Base-by-base conservation (phyloP, 176 grass and related monocot genomes). In the Tillandsia fasciculata region DNA sequence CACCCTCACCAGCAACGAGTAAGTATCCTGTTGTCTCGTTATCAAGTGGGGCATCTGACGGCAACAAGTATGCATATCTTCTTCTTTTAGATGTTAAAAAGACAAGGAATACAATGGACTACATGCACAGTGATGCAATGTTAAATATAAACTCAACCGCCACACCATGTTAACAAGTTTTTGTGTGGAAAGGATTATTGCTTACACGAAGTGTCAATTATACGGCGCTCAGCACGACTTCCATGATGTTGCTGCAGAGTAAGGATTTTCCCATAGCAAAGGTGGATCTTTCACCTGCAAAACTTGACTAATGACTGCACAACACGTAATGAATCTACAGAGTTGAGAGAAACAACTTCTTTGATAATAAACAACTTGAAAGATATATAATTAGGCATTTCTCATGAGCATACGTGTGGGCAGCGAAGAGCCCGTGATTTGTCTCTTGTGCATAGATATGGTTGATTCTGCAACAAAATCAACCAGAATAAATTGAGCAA, bases 1-100 rank as follows among this genome's bases (percentile, higher is more conserved):
- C 93, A 68, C 93, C 89, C 86, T 97, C 93, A 1, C 89, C 93
- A 73, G 92, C 89, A 74, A 97, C 87, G 78, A 97, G 92, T 79
- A 96, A 90, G 79, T 81, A 97, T 1, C 93, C 89, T 64, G 79
- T 84, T 53, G 93, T 92, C 80, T 92, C 71, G 4, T 92, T 97
- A 68, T 92, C 89, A 51, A 79, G 49, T 50, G 88, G 81, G 0
- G 92, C 74, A 75, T 91, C 93, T 97, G 83, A 33, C 83, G 8
- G 66, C 24, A 24, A 24, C 24, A 24, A 24, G 24, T 24, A 1
- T 24, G 24, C 24, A 1, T 24, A 24, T 24, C 24, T 24, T 24
- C 24, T 24, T 24, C 24, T 24, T 24, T 24, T 24, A 24, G 24
- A 24, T 24, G 48, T 27, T 68, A 14, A 68, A 58, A 3, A 33